A percentile compares a stretch with the other conserved stretches of the same genome.
These are phyloP conservation scores for Microstegium vimineum DNA, from an alignment of 176 grass and related monocot genomes.

Conservation along the genomic window DNA sequence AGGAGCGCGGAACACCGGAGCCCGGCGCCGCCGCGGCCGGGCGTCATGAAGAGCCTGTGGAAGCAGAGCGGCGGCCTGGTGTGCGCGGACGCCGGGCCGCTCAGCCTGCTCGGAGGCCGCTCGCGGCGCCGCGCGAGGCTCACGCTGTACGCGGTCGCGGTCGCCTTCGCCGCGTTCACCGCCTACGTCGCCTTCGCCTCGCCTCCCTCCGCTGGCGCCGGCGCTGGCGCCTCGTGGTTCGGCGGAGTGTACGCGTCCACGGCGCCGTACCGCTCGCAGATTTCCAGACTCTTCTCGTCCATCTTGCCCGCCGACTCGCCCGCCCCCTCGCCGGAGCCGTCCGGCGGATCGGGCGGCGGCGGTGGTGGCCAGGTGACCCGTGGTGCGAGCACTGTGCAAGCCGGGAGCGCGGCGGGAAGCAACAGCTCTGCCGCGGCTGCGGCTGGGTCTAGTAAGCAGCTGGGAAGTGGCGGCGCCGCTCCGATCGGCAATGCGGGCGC, in stretches of 20 bases:
- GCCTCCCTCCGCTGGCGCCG: slow-evolving; percentile 1
- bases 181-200: slow-evolving; percentile 53
- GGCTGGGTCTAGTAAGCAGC: slow-evolving; percentile 8
- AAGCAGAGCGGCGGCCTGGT: slow-evolving; percentile 49
- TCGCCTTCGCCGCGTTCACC: slow-evolving; percentile 67
- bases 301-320: slow-evolving; percentile 52
- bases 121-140: slow-evolving; percentile 39
- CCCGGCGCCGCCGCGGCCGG: not conserved
- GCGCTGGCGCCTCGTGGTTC: slow-evolving; percentile 48
- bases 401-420: not conserved
- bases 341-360: slow-evolving; percentile 25
- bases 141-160: slow-evolving; percentile 45
- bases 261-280: slow-evolving; percentile 65
- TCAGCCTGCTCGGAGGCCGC: slow-evolving; percentile 23
- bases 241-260: slow-evolving; percentile 65
- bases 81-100: slow-evolving; percentile 7
- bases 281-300: slow-evolving; percentile 63
- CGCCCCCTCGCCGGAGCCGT: not conserved
- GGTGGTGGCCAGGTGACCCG: not conserved
- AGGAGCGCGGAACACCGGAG: not conserved
- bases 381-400: not conserved
- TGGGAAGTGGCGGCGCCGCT: slow-evolving; percentile 15
- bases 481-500: slow-evolving; percentile 31
- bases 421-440: not conserved
- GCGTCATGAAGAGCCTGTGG: slow-evolving; percentile 44